phyloP scores from a whole-genome alignment of 2,329 filamentous ascomycete genomes.

The Pleurostoma richardsiae region DNA sequence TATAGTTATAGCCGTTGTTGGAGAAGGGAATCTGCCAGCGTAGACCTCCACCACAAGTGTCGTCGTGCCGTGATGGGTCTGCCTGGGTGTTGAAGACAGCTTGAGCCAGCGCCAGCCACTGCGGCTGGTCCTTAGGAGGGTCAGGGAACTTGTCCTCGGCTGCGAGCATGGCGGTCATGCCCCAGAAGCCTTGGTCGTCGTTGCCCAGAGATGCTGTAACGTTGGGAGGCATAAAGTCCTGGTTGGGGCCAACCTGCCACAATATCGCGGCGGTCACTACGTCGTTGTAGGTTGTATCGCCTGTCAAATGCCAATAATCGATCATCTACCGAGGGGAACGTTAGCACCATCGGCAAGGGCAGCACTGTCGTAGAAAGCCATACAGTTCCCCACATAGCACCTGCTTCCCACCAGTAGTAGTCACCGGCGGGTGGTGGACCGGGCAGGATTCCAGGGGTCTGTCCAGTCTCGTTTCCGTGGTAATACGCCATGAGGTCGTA shows the following conservation, averaged over 20 bases:
- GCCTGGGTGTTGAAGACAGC: slow-evolving; percentile 79
- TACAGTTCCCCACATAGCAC: slow-evolving; percentile 59
- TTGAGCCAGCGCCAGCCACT: slow-evolving; percentile 69
- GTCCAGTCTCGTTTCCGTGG: slow-evolving; percentile 36
- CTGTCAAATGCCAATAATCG: slow-evolving; percentile 66
- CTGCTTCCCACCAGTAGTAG: slow-evolving; percentile 74
- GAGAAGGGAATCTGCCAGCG: slow-evolving; percentile 83
- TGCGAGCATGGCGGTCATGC: slow-evolving; percentile 63
- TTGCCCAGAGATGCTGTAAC: slow-evolving; percentile 66
- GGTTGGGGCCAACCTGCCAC: slow-evolving; percentile 65
- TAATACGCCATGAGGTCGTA: slow-evolving; percentile 47
- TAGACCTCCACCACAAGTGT: slow-evolving; percentile 67
- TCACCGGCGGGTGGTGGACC: slow-evolving; percentile 48
- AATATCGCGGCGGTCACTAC: slow-evolving; percentile 51
- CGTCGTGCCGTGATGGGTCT: slow-evolving; percentile 60
- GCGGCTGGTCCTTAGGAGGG: slow-evolving; percentile 49
- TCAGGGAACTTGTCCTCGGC: slow-evolving; percentile 65
- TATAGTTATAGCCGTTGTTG: slow-evolving; percentile 75
- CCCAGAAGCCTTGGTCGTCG: slow-evolving; percentile 75
- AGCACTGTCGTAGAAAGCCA: too few species aligned
- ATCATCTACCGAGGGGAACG: slow-evolving; percentile 32
- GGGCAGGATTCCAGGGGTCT: slow-evolving; percentile 51
- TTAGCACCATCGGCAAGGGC: too few species aligned
- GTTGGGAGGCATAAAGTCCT: slow-evolving; percentile 74
- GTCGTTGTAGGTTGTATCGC: slow-evolving; percentile 58